Conservation (phyloP, 345 rosid genomes). For the Sonneratia caseolaris region DNA sequence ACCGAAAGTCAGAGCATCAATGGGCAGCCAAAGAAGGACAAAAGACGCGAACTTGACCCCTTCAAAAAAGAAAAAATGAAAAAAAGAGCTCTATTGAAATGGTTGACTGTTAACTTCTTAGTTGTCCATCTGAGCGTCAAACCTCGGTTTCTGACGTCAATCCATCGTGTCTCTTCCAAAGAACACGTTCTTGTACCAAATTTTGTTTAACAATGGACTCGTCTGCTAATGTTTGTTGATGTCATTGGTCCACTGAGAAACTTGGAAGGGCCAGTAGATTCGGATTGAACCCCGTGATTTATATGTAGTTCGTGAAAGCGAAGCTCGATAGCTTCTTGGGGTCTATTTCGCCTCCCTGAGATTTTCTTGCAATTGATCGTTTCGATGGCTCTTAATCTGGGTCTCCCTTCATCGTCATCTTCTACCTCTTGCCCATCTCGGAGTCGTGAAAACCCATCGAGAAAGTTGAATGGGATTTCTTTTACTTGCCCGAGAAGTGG, state of each 20-base stretch:
- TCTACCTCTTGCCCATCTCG: constrained; percentile 5
- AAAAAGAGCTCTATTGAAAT: background rate
- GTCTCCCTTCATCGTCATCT: constrained; percentile 11
- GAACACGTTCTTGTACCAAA: background rate
- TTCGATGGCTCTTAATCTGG: constrained; percentile 18
- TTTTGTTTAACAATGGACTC: background rate
- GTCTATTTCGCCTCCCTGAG: background rate
- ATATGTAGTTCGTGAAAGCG: background rate
- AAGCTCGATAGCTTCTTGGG: background rate
- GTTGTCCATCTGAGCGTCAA: constrained; percentile 8
- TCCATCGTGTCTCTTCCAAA: background rate
- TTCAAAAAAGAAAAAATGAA: background rate
- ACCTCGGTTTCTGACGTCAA: background rate
- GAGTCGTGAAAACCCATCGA: constrained; percentile 5
- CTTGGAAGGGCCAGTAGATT: constrained; percentile 3
- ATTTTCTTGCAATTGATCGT: background rate
- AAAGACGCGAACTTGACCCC: background rate
- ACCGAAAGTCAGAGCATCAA: constrained; percentile 4
- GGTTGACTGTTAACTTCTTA: background rate
- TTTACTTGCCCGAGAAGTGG: background rate
- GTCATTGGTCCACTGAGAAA: background rate
- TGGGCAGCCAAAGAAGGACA: background rate
- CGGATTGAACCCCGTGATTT: background rate
- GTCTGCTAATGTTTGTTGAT: background rate
- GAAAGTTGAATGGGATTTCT: background rate